These are phyloP conservation scores for Kwoniella sp. DNA, from an alignment of 768 basidiomycete species.

Conservation along the genomic window DNA sequence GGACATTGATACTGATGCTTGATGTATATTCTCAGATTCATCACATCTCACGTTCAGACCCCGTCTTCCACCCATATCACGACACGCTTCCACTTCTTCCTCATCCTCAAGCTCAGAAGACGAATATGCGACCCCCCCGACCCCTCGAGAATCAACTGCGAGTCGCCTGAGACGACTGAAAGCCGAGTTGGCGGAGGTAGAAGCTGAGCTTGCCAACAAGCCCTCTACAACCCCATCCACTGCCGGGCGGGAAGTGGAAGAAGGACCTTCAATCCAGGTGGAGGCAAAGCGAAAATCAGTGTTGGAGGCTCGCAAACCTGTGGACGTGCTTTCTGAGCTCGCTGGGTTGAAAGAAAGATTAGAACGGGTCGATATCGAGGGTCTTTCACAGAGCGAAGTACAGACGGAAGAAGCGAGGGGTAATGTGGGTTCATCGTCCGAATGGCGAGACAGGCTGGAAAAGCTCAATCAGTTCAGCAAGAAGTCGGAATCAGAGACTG, in stretches of 20 bases:
- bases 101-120: constrained; percentile 22
- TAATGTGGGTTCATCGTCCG: neutral
- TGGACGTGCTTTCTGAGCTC: constrained; percentile 32
- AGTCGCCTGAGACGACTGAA: constrained; percentile 62
- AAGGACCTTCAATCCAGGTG: no score
- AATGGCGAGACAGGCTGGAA: constrained; percentile 12
- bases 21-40: no score
- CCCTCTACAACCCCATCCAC: no score
- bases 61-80: constrained; percentile 36
- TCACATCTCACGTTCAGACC: constrained; percentile 37
- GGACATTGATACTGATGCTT: neutral
- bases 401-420: neutral
- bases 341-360: constrained; percentile 33
- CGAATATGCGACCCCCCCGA: constrained; percentile 7
- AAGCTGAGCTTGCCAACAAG: constrained; percentile 54
- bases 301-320: constrained; percentile 24
- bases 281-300: constrained; percentile 67
- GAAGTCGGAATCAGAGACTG: neutral
- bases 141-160: constrained; percentile 52
- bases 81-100: constrained; percentile 16
- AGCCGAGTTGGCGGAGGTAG: constrained; percentile 75
- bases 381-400: neutral
- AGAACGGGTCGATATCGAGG: constrained; percentile 24
- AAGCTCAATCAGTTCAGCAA: neutral
- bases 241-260: constrained; percentile 64